Evolutionary conservation across 805 yeast genomes (phyloP), one percentile per base, ranked within the genome.

Genomic region (Ascoidea tarda): DNA sequence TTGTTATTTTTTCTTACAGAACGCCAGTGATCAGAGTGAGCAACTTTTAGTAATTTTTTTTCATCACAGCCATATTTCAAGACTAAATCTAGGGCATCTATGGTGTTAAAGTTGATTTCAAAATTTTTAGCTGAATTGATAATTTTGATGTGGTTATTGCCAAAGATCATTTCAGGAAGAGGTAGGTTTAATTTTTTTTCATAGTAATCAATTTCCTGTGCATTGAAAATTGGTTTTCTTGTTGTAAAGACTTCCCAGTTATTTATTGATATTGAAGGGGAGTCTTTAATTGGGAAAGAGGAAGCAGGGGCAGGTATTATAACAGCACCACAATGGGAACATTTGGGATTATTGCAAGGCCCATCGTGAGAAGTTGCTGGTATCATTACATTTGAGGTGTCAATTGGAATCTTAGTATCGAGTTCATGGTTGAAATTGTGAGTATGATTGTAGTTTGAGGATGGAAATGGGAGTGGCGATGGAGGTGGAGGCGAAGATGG

Each of bases 131-230:
- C 52, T 4, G 59, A 57, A 55, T 77, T 74, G 50, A 67, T 70
- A 8, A 89, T 63, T 50, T 72, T 75, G 8, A 89, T 79, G 53
- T 68, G 67, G 62, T 86, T 90, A 59, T 86, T 79, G 6, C 98
- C 98, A 68, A 93, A 93, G 5, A 93, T 89, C 98, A 93, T 93
- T 65, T 93, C 99, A 0, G 99, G 99, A 47, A 91, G 68, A 0
- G 98, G 96, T 56, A 91, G 78, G 14, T 81, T 81, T 51, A 84
- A 74, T 51, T 81, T 63, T 5, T 76, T 77, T 55, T 80, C 85
- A 61, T 83, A 75, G 2, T 66, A 67, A 54, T 88, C 96, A 53
- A 91, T 76, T 62, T 89, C 96, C 1, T 66, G 71, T 1, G 89
- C 73, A 58, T 77, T 83, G 55, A 88, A 68, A 49, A 91, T 91